Conservation (phyloP, 805 yeast genomes). For the Wickerhamomyces bisporus region DNA sequence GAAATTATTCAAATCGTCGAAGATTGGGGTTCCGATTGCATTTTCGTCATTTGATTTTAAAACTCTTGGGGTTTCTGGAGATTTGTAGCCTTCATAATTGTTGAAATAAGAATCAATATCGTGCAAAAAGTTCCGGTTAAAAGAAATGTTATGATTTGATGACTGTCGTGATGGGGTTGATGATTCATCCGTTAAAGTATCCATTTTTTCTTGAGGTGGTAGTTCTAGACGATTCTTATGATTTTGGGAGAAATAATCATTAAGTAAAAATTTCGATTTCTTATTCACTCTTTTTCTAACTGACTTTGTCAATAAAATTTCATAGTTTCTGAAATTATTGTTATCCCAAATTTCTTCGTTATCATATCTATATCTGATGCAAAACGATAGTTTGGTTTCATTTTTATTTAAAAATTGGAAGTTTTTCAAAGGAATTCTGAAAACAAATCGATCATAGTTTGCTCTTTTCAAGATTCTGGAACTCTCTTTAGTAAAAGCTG, state of each 20-base stretch:
- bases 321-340: conserved; percentile 56
- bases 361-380: conserved; percentile 35
- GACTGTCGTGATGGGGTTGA: background rate
- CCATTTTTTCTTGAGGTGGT: background rate
- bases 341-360: conserved; percentile 74
- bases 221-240: conserved; percentile 1
- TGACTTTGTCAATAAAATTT: conserved; percentile 27
- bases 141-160: background rate
- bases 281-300: conserved; percentile 4
- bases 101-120: conserved; percentile 13
- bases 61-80: conserved; percentile 25
- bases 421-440: conserved; percentile 49
- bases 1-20: conserved; percentile 8
- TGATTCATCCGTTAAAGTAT: conserved; percentile 1
- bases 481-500: conserved; percentile 50
- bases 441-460: conserved; percentile 66
- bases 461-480: conserved; percentile 42
- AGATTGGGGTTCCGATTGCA: conserved; percentile 4
- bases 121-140: background rate
- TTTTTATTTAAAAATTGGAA: conserved; percentile 14
- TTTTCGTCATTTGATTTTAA: conserved; percentile 8
- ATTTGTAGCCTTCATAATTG: conserved; percentile 17
- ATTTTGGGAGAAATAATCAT: conserved; percentile 13
- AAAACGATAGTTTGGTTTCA: conserved; percentile 35
- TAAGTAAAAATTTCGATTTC: conserved; percentile 13